phyloP scores from a whole-genome alignment of 148 eudicot genomes.

The Camellia japonica region DNA sequence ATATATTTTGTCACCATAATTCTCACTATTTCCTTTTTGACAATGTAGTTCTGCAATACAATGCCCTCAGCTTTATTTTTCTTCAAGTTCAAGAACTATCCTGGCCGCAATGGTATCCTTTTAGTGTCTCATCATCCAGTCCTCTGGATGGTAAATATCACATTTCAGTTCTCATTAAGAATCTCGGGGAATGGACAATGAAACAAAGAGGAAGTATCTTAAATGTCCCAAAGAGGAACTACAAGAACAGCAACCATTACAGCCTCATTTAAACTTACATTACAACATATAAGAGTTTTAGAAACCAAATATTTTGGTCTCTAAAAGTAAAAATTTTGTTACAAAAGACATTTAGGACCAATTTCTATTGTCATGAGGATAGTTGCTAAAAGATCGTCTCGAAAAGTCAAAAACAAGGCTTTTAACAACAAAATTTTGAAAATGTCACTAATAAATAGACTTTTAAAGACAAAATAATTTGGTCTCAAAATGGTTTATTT shows the following conservation, averaged over 20 bases:
- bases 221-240: conserved; percentile 27
- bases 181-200: conserved; percentile 65
- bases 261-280: conserved; percentile 16
- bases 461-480: too few species aligned
- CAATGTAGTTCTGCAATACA: conserved; percentile 61
- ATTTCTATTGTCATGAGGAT: too few species aligned
- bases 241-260: conserved; percentile 28
- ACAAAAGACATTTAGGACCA: too few species aligned
- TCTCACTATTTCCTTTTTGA: not conserved
- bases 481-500: too few species aligned
- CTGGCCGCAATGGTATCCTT: conserved; percentile 87
- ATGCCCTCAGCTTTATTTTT: conserved; percentile 81
- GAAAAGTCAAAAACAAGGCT: too few species aligned
- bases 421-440: too few species aligned
- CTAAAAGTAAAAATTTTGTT: too few species aligned
- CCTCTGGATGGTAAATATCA: conserved; percentile 69
- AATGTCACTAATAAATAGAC: too few species aligned
- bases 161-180: conserved; percentile 62
- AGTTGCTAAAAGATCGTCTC: too few species aligned
- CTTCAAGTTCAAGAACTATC: conserved; percentile 72
- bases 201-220: conserved; percentile 45
- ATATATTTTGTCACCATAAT: not conserved
- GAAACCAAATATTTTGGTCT: too few species aligned
- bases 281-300: too few species aligned
- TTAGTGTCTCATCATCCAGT: conserved; percentile 83